Percentiles rank a stretch among this genome's conserved stretches.
phyloP scores from a whole-genome alignment of 345 rosid genomes.

The Arabis hirsuta region DNA sequence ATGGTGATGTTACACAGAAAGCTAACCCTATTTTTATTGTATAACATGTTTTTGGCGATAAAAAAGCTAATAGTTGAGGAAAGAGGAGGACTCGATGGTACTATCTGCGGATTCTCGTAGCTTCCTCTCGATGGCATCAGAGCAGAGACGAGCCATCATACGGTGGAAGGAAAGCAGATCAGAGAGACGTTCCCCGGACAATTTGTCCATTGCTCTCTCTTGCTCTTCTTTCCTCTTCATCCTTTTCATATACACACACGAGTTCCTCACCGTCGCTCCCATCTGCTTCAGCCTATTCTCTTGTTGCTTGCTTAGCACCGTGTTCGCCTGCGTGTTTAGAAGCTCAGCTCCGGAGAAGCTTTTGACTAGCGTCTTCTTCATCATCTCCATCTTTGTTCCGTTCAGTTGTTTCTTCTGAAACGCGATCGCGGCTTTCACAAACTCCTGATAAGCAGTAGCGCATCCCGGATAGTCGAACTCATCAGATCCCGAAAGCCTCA shows the following conservation, averaged over 20 bases:
- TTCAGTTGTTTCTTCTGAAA: conserved; percentile 48
- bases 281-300: conserved; percentile 70
- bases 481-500: conserved; percentile 55
- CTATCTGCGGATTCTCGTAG: conserved; percentile 34
- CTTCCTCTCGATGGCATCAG: conserved; percentile 55
- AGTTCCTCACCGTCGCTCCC: conserved; percentile 77
- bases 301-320: conserved; percentile 56
- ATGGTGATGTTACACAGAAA: conserved; percentile 12
- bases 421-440: conserved; percentile 60
- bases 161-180: conserved; percentile 56
- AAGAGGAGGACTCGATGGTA: conserved; percentile 7
- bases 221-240: conserved; percentile 54
- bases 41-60: conserved; percentile 27
- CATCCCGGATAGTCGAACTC: conserved; percentile 65
- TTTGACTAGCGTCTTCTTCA: conserved; percentile 42
- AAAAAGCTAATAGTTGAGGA: conserved; percentile 33
- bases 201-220: conserved; percentile 56
- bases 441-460: conserved; percentile 58
- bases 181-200: conserved; percentile 50
- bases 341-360: conserved; percentile 59
- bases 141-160: conserved; percentile 61
- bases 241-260: conserved; percentile 45
- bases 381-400: conserved; percentile 46
- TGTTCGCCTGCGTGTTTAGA: conserved; percentile 52
- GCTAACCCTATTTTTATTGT: not conserved